These are phyloP conservation scores for Chalaropsis ovoidea DNA, from an alignment of 2,329 filamentous ascomycete genomes.

Conservation along the genomic window DNA sequence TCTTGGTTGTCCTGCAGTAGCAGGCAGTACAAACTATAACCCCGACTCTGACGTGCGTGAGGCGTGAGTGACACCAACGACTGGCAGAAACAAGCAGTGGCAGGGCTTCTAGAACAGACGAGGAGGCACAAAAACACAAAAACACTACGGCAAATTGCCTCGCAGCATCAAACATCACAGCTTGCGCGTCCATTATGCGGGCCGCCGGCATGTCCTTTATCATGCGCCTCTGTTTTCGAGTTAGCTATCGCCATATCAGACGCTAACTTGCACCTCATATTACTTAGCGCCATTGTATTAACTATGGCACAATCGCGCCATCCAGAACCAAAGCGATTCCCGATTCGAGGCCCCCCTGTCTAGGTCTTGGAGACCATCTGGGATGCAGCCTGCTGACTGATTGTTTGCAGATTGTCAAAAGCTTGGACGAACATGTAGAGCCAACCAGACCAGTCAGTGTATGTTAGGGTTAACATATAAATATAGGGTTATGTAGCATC, in stretches of 20 bases:
- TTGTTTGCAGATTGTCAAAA: constrained; percentile 2
- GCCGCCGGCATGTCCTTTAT: neutral
- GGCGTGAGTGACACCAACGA: neutral
- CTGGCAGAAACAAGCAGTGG: neutral
- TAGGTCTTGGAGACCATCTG: neutral
- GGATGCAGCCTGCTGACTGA: neutral
- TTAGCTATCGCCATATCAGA: neutral
- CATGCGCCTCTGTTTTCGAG: neutral
- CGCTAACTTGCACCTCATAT: neutral
- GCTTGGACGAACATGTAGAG: neutral
- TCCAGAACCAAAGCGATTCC: neutral
- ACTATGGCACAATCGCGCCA: constrained; percentile 11
- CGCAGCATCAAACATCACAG: neutral
- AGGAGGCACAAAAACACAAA: neutral
- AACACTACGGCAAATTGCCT: neutral
- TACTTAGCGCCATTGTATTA: constrained; percentile 9
- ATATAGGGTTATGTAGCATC: neutral
- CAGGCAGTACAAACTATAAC: neutral
- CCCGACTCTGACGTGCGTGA: neutral
- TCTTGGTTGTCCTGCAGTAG: too few species aligned
- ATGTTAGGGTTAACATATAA: neutral
- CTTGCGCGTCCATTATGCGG: neutral
- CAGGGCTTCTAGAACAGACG: neutral
- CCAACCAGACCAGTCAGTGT: neutral
- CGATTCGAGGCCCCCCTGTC: constrained; percentile 10